Evolutionary conservation across 495 filamentous ascomycete genomes (phyloP).

Genomic region (Penicillium psychrofluorescens): DNA sequence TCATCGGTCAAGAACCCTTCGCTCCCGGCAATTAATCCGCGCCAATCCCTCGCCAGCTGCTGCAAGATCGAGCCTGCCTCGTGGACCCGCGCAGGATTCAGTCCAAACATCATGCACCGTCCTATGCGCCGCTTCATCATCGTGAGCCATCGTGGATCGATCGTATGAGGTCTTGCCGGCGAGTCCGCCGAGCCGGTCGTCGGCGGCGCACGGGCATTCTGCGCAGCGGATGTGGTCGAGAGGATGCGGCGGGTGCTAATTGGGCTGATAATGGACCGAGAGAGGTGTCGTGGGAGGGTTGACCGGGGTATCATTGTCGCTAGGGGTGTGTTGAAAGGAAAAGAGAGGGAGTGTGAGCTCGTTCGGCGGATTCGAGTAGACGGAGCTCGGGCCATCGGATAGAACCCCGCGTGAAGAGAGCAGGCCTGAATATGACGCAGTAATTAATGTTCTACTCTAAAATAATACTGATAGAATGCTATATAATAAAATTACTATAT

Average conservation of each 20-base stretch:
- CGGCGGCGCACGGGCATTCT: conserved; percentile 5
- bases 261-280: neutral
- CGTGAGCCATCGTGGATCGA: conserved; percentile 65
- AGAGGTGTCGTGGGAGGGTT: conserved; percentile 9
- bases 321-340: neutral
- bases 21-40: conserved; percentile 64
- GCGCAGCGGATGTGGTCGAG: conserved; percentile 15
- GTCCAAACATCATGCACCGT: conserved; percentile 75
- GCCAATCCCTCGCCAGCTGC: conserved; percentile 66
- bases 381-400: conserved; percentile 18
- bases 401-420: conserved; percentile 12
- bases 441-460: too few species aligned
- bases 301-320: conserved; percentile 14
- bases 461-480: neutral
- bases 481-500: neutral
- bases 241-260: conserved; percentile 9
- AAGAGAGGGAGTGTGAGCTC: neutral
- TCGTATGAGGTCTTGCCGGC: conserved; percentile 23
- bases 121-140: conserved; percentile 69
- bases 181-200: conserved; percentile 4
- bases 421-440: neutral
- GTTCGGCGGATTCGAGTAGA: conserved; percentile 1
- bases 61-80: conserved; percentile 55
- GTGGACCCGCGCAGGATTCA: conserved; percentile 49
- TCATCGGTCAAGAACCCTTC: conserved; percentile 74